phyloP scores from a whole-genome alignment of 1,139 yeast species.

The Kodamaea alishanica region DNA sequence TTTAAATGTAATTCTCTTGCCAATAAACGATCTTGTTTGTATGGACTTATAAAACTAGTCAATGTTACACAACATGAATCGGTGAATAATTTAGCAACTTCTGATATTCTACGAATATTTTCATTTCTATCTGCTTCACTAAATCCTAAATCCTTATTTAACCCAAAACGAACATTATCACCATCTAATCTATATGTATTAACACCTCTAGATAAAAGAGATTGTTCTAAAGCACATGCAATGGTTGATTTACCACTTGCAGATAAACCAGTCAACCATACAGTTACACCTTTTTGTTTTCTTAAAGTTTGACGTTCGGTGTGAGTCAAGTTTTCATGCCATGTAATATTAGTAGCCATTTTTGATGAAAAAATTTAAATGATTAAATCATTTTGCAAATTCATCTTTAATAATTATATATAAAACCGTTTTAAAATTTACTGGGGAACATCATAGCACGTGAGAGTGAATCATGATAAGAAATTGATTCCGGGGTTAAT shows the following conservation, averaged over 20 bases:
- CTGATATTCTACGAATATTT: conserved; percentile 90
- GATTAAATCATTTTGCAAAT: neutral
- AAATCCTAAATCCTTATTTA: conserved; percentile 92
- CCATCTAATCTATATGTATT: conserved; percentile 89
- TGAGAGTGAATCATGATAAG: conserved; percentile 9
- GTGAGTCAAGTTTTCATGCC: conserved; percentile 89
- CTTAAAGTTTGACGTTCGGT: conserved; percentile 69
- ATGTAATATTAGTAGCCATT: conserved; percentile 94
- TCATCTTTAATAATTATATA: neutral
- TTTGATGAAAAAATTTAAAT: conserved; percentile 5
- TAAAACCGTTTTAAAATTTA: neutral
- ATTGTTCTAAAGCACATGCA: conserved; percentile 91
- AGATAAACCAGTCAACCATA: conserved; percentile 93
- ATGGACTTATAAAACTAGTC: conserved; percentile 91
- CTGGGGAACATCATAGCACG: conserved; percentile 14
- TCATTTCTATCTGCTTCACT: conserved; percentile 89
- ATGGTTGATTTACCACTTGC: conserved; percentile 95
- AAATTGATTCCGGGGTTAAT: neutral
- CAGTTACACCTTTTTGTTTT: conserved; percentile 82
- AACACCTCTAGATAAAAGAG: conserved; percentile 61
- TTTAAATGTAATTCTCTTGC: conserved; percentile 83
- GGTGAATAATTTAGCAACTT: conserved; percentile 85
- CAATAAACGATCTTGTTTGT: conserved; percentile 73
- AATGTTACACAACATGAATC: conserved; percentile 83
- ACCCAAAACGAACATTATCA: conserved; percentile 89